Percentiles rank a stretch among this genome's conserved stretches.
phyloP scores from a whole-genome alignment of 1,284 basidiomycete genomes.

The Vanrija humicola region DNA sequence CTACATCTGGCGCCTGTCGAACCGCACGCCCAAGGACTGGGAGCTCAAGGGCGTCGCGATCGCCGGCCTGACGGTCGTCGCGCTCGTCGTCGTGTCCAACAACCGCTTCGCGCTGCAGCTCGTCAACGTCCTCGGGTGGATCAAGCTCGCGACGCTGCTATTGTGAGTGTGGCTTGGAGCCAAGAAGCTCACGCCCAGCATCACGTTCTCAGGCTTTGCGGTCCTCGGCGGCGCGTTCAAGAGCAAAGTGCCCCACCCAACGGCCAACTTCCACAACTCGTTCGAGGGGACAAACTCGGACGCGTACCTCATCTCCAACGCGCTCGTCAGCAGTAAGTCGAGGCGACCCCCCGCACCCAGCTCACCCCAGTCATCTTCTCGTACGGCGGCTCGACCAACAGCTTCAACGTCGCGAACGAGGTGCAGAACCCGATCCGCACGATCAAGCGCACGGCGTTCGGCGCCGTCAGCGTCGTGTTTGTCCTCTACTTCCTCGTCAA shows the following conservation, averaged over 20 bases:
- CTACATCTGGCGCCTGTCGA: constrained; percentile 25
- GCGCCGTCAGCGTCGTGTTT: constrained; percentile 28
- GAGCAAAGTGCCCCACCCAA: constrained; percentile 49
- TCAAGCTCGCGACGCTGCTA: constrained; percentile 3
- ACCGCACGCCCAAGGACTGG: constrained; percentile 19
- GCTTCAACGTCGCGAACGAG: constrained; percentile 54
- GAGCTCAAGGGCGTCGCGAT: constrained; percentile 13
- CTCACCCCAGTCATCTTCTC: background rate
- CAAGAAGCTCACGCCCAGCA: constrained; percentile 1
- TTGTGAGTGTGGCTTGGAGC: background rate
- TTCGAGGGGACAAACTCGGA: constrained; percentile 53
- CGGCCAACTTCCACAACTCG: constrained; percentile 54
- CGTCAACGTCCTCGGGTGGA: background rate
- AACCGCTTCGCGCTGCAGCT: background rate
- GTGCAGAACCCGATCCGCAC: constrained; percentile 40
- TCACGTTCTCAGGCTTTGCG: constrained; percentile 53
- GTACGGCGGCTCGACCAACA: constrained; percentile 50
- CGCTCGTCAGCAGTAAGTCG: constrained; percentile 16
- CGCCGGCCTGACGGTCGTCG: background rate
- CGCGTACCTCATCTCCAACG: constrained; percentile 52
- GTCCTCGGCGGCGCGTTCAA: constrained; percentile 52
- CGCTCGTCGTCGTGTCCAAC: background rate
- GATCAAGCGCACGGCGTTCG: constrained; percentile 26
- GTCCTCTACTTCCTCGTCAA: constrained; percentile 35
- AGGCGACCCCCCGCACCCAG: background rate